These are phyloP conservation scores for Arthroderma sp. DNA, from an alignment of 2,329 filamentous ascomycete genomes.

Conservation along the genomic window DNA sequence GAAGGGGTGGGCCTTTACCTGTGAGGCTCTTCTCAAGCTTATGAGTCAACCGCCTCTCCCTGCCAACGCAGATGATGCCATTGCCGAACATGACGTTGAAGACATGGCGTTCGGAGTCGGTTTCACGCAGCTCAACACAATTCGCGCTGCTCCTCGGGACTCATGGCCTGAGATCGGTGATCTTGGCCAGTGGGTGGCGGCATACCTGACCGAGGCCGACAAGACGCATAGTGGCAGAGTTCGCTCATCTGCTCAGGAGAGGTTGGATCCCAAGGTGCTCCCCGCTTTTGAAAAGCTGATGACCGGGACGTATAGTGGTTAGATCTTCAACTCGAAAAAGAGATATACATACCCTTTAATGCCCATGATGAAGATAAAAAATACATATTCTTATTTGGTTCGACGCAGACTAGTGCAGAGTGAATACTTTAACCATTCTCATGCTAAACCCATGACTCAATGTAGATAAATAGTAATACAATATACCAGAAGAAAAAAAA, in stretches of 20 bases:
- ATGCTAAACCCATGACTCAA: no score
- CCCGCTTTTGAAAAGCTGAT: conserved; percentile 28
- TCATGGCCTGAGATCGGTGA: conserved; percentile 77
- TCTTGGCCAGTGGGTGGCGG: conserved; percentile 67
- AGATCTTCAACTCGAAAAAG: not conserved
- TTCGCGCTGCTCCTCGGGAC: conserved; percentile 59
- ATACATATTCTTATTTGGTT: no score
- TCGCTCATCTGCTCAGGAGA: conserved; percentile 55
- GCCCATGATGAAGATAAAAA: no score
- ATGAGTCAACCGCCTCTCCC: conserved; percentile 75
- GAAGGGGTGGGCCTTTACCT: conserved; percentile 85
- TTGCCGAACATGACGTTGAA: conserved; percentile 81
- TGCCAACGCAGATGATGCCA: conserved; percentile 58
- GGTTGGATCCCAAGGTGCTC: conserved; percentile 50
- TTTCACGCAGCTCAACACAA: conserved; percentile 87
- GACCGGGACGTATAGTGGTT: conserved; percentile 28
- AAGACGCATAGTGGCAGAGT: conserved; percentile 58
- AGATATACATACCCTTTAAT: no score
- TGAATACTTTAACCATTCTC: no score
- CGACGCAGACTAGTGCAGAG: no score
- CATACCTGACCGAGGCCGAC: conserved; percentile 67
- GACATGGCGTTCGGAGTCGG: conserved; percentile 90
- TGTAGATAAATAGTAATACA: no score
- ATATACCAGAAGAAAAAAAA: no score
- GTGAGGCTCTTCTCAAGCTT: conserved; percentile 75